Percentiles rank a stretch among this genome's conserved stretches.
phyloP scores from a whole-genome alignment of 1,139 yeast genomes.

The Torulaspora pretoriensis region DNA sequence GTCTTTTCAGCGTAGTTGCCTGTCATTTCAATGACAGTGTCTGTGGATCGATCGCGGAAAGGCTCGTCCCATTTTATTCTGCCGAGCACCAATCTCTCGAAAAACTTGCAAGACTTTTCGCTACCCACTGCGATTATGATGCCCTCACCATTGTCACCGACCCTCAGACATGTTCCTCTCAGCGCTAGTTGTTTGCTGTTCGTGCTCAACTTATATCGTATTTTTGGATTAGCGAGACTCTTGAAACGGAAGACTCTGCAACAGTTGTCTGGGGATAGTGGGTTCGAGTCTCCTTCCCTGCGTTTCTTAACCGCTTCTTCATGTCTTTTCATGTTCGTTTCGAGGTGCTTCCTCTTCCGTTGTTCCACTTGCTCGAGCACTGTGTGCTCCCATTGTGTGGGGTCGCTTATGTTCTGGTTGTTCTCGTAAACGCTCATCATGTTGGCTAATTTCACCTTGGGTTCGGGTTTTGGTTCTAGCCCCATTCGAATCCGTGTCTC shows the following conservation, averaged over 20 bases:
- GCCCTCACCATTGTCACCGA: slow-evolving; percentile 44
- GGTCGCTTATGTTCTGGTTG: slow-evolving; percentile 83
- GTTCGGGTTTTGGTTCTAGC: slow-evolving; percentile 81
- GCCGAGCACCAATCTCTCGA: slow-evolving; percentile 54
- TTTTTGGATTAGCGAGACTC: slow-evolving; percentile 57
- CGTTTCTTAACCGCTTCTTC: slow-evolving; percentile 23
- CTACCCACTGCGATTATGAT: slow-evolving; percentile 75
- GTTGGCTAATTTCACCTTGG: slow-evolving; percentile 79
- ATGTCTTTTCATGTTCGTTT: slow-evolving; percentile 54
- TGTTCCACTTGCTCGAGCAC: slow-evolving; percentile 68
- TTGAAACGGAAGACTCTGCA: slow-evolving; percentile 60
- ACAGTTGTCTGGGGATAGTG: slow-evolving; percentile 38
- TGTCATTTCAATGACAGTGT: slow-evolving; percentile 40
- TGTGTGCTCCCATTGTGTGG: slow-evolving; percentile 74
- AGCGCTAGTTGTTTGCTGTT: slow-evolving; percentile 73
- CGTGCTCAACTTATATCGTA: slow-evolving; percentile 66
- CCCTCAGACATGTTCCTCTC: slow-evolving; percentile 52
- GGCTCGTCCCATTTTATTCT: slow-evolving; percentile 70
- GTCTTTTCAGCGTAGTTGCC: slow-evolving; percentile 51
- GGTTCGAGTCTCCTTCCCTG: slow-evolving; percentile 2
- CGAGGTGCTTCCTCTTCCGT: slow-evolving; percentile 57
- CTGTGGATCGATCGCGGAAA: slow-evolving; percentile 31
- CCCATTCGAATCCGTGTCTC: slow-evolving; percentile 81
- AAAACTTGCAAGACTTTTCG: slow-evolving; percentile 54
- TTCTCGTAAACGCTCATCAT: slow-evolving; percentile 75